Evolutionary conservation across 1,284 basidiomycete genomes (phyloP), one percentile per base, ranked within the genome.

Genomic region (Tylopilus orsonianus): DNA sequence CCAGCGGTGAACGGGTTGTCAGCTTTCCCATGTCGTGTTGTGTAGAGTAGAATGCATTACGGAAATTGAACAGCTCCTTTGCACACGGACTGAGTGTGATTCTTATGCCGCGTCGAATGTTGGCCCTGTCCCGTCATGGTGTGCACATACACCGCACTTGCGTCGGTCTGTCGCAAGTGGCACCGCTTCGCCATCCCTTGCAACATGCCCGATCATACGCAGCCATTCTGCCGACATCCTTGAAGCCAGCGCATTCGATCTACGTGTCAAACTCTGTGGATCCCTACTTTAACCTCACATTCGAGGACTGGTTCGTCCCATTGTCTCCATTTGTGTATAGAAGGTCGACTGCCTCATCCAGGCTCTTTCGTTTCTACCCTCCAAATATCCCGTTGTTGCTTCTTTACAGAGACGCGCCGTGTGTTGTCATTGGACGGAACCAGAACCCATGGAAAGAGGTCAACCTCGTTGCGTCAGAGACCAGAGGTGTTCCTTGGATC

Each of bases 381-480:
- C 75, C 75, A 6, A 70, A 81, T 10, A 70, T 79, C 34, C 91
- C 92, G 2, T 74, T 96, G 26, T 77, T 98, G 22, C 79, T 97
- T 45, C 70, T 99, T 45, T 99, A 98, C 66, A 83, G 92, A 41
- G 93, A 99, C 66, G 68, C 72, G 0, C 92, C 94, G 1, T 96
- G 94, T 60, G 91, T 99, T 13, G 82, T 99, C 38, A 92, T 99
- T 48, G 97, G 97, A 0, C 78, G 96, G 43, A 97, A 98, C 67
- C 96, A 99, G 75, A 98, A 98, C 60, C 93, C 94, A 18, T 99
- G 96, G 96, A 95, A 92, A 65, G 97, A 99, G 69, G 85, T 95
- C 51, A 95, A 97, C 60, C 73, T 90, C 39, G 59, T 65, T 2
- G 72, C 78, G 8, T 74, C 90, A 24, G 60, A 67, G 9, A 58